Base-by-base conservation (phyloP, 2,329 filamentous ascomycete genomes). In the Byssochlamys sp. region DNA sequence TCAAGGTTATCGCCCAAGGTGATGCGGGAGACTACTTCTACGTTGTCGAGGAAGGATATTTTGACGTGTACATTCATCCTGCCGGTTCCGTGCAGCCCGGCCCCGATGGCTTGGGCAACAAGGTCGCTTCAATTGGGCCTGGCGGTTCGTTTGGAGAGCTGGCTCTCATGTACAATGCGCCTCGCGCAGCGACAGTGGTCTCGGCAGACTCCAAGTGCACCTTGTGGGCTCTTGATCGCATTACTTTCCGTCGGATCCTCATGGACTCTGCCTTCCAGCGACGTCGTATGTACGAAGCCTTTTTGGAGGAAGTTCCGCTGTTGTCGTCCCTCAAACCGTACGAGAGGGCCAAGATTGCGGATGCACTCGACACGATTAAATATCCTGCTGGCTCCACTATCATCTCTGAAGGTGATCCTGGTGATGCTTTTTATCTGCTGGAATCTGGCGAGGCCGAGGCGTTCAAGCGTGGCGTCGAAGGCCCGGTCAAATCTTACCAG, bases 191-290 rank as follows among this genome's bases (percentile, higher is more conserved):
- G 2, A 97, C 94, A 0, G 90, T 99, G 59, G 83, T 95, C 60
- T 95, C 90, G 29, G 85, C 87, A 11, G 89, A 95, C 67, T 72
- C 86, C 2, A 78, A 82, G 33, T 91, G 88, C 68, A 91, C 88
- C 2, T 81, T 99, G 9, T 99, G 94, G 94, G 91, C 91, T 24
- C 81, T 99, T 54, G 94, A 99, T 71, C 90, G 94, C 55, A 82
- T 96, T 61, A 99, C 94, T 9, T 99, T 99, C 81, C 90, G 94
- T 66, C 89, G 94, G 60, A 97, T 99, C 63, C 81, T 99, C 61
- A 96, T 99, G 91, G 92, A 97, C 76, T 95, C 90, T 45, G 95
- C 94, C 2, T 97, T 96, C 78, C 90, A 95, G 66, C 89, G 92
- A 57, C 87, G 94, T 66, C 89, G 92, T 68, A 92, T 97, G 86